Base-by-base conservation (phyloP, 1,284 basidiomycete species). In the Sparassis latifolia region DNA sequence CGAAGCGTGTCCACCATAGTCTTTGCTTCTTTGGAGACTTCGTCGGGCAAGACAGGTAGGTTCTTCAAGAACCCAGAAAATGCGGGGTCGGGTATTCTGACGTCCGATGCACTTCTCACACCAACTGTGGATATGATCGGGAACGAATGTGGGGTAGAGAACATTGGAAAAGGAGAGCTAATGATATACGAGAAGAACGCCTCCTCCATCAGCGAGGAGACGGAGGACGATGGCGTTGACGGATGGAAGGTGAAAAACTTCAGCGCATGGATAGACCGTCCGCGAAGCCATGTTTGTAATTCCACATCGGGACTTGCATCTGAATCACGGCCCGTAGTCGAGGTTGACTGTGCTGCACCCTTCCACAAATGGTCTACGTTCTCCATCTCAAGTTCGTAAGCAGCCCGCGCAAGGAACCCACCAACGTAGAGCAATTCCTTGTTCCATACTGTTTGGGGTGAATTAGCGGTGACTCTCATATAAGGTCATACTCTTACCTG, bases 201-300 rank as follows among this genome's bases (percentile, higher is more conserved):
- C 0, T 77, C 71, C 66, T 95, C 89, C 52, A 97, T 77, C 9
- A 84, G 68, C n/a, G 71, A 71, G 0, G 90, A 86, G n/a, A 99
- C 90, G 45, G 90, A 80, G 1, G 82, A 68, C 0, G 92, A 93
- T 0, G 96, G 97, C 0, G 94, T 95, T 0, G 94, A 95, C 0
- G 78, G 70, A 56, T 85, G 78, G 67, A 92, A 97, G 1, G 87
- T 87, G 75, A 97, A 93, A 71, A 98, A 93, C 56, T 84, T 85
- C 55, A 98, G 76, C 3, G 86, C 80, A 60, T 99, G 95, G 10
- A 95, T 70, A 7, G 86, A 88, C 7, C 86, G 79, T 27, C 70
- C 69, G n/a, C 71, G 74, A 10, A 92, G 66, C 71, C 77, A 76
- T 20, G 65, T 63, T 49, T 74, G 69, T 10, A 81, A 55, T 39